These are phyloP conservation scores for Colletotrichum tropicicola DNA, from an alignment of 2,329 filamentous ascomycete genomes.

Conservation along the genomic window DNA sequence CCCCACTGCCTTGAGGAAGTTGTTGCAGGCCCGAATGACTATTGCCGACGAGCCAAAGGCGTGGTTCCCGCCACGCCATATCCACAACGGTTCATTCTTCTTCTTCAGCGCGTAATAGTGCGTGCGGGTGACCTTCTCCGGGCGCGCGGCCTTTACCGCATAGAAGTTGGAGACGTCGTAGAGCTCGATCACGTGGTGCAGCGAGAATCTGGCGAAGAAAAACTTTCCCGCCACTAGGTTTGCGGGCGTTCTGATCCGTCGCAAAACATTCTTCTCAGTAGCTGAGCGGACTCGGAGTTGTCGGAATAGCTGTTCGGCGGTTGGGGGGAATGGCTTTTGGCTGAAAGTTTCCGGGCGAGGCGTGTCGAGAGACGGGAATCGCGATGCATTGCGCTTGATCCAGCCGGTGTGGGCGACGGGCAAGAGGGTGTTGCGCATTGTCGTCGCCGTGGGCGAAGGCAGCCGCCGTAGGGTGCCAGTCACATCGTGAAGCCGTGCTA, in stretches of 20 bases:
- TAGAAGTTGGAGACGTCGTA: neutral
- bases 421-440: neutral
- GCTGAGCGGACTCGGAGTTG: neutral
- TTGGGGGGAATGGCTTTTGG: too few species aligned
- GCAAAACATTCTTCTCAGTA: neutral
- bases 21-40: slow-evolving; percentile 1
- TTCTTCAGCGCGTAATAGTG: slow-evolving; percentile 10
- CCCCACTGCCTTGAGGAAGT: neutral
- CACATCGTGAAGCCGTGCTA: slow-evolving; percentile 1
- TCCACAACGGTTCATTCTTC: slow-evolving; percentile 8
- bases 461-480: slow-evolving; percentile 4
- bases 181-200: neutral
- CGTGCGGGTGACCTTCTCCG: neutral
- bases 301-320: too few species aligned
- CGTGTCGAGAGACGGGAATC: too few species aligned
- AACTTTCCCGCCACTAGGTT: neutral
- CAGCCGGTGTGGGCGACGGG: too few species aligned
- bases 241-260: neutral
- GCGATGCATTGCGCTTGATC: too few species aligned
- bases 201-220: neutral
- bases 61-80: neutral
- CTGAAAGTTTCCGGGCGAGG: too few species aligned
- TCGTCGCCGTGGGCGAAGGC: neutral
- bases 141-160: neutral
- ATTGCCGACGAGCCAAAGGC: neutral